These are phyloP conservation scores for Termitomyces sp. DNA, from an alignment of 768 basidiomycete species.

Conservation along the genomic window DNA sequence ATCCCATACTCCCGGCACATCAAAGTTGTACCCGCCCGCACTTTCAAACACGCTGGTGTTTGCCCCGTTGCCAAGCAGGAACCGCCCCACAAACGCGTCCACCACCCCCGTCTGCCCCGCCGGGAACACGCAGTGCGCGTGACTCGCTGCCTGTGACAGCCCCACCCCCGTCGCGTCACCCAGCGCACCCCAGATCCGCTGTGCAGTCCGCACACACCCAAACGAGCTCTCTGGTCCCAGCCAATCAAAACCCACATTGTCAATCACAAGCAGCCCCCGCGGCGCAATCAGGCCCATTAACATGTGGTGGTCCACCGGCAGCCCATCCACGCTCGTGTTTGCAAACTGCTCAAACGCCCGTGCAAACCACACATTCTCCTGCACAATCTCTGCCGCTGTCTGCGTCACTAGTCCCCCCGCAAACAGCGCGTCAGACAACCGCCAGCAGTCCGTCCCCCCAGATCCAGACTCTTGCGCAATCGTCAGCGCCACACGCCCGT, in stretches of 20 bases:
- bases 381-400: slow-evolving; percentile 49
- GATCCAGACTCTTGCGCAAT: slow-evolving; percentile 58
- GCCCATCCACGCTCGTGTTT: slow-evolving; percentile 28
- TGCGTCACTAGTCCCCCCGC: slow-evolving; percentile 36
- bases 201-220: slow-evolving; percentile 45
- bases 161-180: slow-evolving; percentile 36
- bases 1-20: neutral
- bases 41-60: slow-evolving; percentile 42
- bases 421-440: slow-evolving; percentile 44
- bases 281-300: slow-evolving; percentile 51
- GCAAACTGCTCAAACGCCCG: slow-evolving; percentile 42
- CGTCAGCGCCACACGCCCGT: slow-evolving; percentile 48
- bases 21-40: slow-evolving; percentile 21
- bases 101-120: slow-evolving; percentile 34
- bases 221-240: slow-evolving; percentile 42
- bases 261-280: slow-evolving; percentile 43
- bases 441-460: slow-evolving; percentile 55
- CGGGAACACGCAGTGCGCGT: slow-evolving; percentile 51
- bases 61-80: slow-evolving; percentile 38
- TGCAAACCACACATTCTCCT: slow-evolving; percentile 59
- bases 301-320: slow-evolving; percentile 56
- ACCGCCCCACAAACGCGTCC: slow-evolving; percentile 48
- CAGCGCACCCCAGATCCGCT: slow-evolving; percentile 44
- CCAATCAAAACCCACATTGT: slow-evolving; percentile 52
- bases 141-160: slow-evolving; percentile 45